Percentiles rank a stretch among this genome's conserved stretches.
Evolutionary conservation across 495 filamentous ascomycete genomes (phyloP).

Genomic region (Aspergillus funiculosus): DNA sequence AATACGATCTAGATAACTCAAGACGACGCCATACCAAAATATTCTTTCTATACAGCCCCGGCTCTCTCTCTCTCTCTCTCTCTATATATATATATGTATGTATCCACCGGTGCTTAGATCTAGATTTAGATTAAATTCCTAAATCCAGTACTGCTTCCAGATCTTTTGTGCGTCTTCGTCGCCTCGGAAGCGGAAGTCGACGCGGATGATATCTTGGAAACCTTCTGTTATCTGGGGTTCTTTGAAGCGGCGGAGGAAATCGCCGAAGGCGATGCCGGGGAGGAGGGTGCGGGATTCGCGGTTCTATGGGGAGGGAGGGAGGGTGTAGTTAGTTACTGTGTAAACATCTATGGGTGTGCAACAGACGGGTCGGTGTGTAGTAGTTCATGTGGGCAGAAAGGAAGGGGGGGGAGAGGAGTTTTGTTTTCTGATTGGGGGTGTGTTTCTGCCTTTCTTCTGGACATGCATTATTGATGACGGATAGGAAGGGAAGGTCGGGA

Average conservation of each 20-base stretch:
- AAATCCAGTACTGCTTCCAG: conserved; percentile 69
- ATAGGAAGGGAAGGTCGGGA: background rate
- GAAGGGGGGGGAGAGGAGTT: too few species aligned
- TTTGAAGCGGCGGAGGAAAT: conserved; percentile 63
- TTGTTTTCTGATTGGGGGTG: background rate
- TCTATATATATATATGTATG: too few species aligned
- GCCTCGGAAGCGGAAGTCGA: conserved; percentile 64
- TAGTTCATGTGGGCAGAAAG: too few species aligned
- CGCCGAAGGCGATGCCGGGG: conserved; percentile 71
- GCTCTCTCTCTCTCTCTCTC: too few species aligned
- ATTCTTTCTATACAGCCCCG: too few species aligned
- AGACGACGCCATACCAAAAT: too few species aligned
- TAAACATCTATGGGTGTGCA: background rate
- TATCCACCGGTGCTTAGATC: background rate
- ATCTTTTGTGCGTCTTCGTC: conserved; percentile 48
- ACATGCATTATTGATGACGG: too few species aligned
- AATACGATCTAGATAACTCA: too few species aligned
- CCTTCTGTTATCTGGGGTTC: conserved; percentile 71
- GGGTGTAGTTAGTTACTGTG: background rate
- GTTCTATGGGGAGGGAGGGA: conserved; percentile 48
- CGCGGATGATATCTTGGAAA: conserved; percentile 68
- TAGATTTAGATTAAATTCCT: background rate
- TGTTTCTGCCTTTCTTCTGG: too few species aligned
- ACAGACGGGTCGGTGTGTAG: background rate
- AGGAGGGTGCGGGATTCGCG: conserved; percentile 71